Evolutionary conservation across 2,329 filamentous ascomycete species (phyloP).

Genomic region (Colletotrichum chlorophyti): DNA sequence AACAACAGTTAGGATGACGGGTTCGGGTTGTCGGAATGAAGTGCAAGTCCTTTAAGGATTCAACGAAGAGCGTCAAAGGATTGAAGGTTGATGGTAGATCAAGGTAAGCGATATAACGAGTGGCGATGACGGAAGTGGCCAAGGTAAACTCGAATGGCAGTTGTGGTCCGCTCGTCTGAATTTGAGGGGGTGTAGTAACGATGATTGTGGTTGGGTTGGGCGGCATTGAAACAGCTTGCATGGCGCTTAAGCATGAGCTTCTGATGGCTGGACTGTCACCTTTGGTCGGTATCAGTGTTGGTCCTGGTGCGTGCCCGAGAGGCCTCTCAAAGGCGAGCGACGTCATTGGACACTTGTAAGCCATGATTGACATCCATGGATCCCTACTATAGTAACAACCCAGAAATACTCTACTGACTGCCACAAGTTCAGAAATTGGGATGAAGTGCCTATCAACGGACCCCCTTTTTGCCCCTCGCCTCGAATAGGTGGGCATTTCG

Average conservation of each 20-base stretch:
- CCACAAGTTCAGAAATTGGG: too few species aligned
- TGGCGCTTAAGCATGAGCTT: constrained; percentile 25
- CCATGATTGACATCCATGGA: too few species aligned
- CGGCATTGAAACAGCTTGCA: constrained; percentile 18
- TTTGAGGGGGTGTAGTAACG: constrained; percentile 17
- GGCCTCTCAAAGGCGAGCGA: constrained; percentile 25
- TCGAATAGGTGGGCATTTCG: too few species aligned
- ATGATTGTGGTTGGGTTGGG: constrained; percentile 21
- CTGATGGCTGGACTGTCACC: constrained; percentile 8
- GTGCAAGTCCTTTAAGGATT: neutral
- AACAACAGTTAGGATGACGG: too few species aligned
- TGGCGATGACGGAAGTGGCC: constrained; percentile 13
- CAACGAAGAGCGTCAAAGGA: neutral
- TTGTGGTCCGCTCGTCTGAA: too few species aligned
- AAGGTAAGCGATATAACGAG: constrained; percentile 7
- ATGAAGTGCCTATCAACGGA: too few species aligned
- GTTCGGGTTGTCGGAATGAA: too few species aligned
- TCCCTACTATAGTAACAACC: too few species aligned
- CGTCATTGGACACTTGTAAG: constrained; percentile 25
- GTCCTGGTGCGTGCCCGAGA: constrained; percentile 17
- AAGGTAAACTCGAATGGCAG: constrained; percentile 10
- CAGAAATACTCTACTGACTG: too few species aligned
- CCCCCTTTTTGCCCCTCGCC: too few species aligned
- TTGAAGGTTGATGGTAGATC: constrained; percentile 5
- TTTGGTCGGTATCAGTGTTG: constrained; percentile 10